Base-by-base conservation (phyloP, 257 asterid genomes). In the Mitragyna speciosa region DNA sequence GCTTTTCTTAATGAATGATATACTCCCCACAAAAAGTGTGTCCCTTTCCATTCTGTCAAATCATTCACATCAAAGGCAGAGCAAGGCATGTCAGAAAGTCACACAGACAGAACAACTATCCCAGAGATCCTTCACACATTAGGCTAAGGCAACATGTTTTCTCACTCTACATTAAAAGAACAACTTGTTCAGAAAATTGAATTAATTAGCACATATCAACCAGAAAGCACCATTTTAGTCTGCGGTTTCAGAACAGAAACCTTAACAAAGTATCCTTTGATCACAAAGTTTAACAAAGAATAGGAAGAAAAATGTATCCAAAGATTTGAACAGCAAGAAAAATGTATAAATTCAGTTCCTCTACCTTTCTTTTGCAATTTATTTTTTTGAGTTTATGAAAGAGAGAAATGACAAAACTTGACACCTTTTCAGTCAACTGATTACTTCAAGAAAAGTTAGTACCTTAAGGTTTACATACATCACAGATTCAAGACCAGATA, bases 21-120 rank as follows among this genome's bases (percentile, higher is more conserved):
- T 66, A 92, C 66, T 31, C 97, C 98, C 97, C 97, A 94, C 0
- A 94, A 72, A 83, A 86, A 94, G 86, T 77, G 58, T 48, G 83
- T 82, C 41, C 93, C 92, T 0, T 84, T 63, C 92, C 85, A 84
- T 82, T 80, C 97, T 94, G 92, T 61, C 51, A 33, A 66, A 82
- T 74, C 59, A 59, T 43, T 74, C 68, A 58, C 39, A 72, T 66
- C 12, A 31, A 71, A 31, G 47, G 3, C n/a, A 52, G 26, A 70
- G 39, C 7, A 31, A 15, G 69, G n/a, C 28, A 75, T 45, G n/a
- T 56, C 49, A 74, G 54, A 77, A 10, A 51, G n/a, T 28, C 31
- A 59, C 12, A 66, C 24, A 24, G 64, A 70, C 7, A 75, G 17
- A 69, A 36, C 39, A 36, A 28, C 24, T 65, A 73, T 30, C 19